Evolutionary conservation across 331 rosid genomes (phyloP).

Genomic region (Stylosanthes scabra): DNA sequence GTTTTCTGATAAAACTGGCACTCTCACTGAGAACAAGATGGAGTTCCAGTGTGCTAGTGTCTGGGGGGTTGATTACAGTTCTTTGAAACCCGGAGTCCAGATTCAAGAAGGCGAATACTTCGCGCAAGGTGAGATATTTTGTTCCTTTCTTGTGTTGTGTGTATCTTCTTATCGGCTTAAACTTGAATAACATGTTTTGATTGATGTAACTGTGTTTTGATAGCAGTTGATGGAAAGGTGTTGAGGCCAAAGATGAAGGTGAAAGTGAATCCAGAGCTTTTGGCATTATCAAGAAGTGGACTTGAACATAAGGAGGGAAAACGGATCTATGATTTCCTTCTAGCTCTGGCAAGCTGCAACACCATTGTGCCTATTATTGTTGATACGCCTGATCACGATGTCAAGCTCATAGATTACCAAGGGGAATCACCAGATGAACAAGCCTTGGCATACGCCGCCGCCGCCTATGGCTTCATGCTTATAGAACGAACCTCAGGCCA

Average conservation of each 20-base stretch:
- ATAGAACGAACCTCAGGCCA: conserved; percentile 94
- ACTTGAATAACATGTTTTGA: not conserved
- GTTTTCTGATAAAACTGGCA: conserved; percentile 97
- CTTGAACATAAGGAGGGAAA: conserved; percentile 50
- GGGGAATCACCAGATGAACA: conserved; percentile 99
- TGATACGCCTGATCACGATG: conserved; percentile 70
- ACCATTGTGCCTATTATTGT: conserved; percentile 92
- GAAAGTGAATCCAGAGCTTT: conserved; percentile 69
- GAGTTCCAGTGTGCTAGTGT: conserved; percentile 94
- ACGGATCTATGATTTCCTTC: conserved; percentile 76
- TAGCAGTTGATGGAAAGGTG: conserved; percentile 71
- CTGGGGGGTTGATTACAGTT: conserved; percentile 83
- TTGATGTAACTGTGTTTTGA: conserved; percentile 12
- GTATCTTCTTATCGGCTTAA: too few species aligned
- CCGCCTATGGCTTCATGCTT: conserved; percentile 89
- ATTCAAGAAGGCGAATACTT: conserved; percentile 53
- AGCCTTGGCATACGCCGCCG: conserved; percentile 92
- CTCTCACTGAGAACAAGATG: conserved; percentile 98
- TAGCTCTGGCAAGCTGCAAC: conserved; percentile 94
- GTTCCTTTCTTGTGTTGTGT: too few species aligned
- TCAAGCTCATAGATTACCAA: conserved; percentile 89
- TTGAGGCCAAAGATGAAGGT: conserved; percentile 85
- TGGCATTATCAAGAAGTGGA: conserved; percentile 57
- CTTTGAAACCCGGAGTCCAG: conserved; percentile 34
- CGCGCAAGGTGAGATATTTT: conserved; percentile 59